phyloP scores from a whole-genome alignment of 371 early-diverging fungal species.

The Syncephalastrum sp. region DNA sequence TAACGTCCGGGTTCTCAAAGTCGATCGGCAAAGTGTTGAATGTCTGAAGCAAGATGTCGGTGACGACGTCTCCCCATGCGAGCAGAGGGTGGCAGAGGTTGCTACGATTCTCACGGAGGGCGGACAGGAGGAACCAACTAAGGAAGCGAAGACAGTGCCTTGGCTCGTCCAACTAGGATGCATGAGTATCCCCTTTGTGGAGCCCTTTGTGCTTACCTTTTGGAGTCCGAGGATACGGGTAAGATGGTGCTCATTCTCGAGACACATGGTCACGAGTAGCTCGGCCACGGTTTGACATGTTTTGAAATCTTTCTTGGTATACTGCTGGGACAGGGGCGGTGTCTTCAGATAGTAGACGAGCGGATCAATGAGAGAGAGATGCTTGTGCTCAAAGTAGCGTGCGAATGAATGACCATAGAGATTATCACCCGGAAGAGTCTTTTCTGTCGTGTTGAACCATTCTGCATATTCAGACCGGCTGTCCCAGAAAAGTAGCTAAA shows the following conservation, averaged over 20 bases:
- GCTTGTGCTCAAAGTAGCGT: slow-evolving; percentile 35
- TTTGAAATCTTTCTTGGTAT: slow-evolving; percentile 52
- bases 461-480: slow-evolving; percentile 21
- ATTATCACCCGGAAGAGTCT: slow-evolving; percentile 18
- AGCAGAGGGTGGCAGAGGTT: slow-evolving; percentile 26
- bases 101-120: slow-evolving; percentile 21
- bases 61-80: slow-evolving; percentile 35
- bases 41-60: slow-evolving; percentile 38
- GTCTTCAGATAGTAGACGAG: slow-evolving; percentile 35
- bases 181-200: background rate
- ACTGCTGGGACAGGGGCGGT: slow-evolving; percentile 34
- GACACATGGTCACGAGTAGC: slow-evolving; percentile 35
- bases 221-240: slow-evolving; percentile 29
- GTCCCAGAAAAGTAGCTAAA: slow-evolving; percentile 44
- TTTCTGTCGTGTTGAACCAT: slow-evolving; percentile 43
- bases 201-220: slow-evolving; percentile 26
- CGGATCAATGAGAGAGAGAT: slow-evolving; percentile 27
- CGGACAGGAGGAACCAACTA: slow-evolving; percentile 45
- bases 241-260: slow-evolving; percentile 27
- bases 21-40: slow-evolving; percentile 42
- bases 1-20: slow-evolving; percentile 34
- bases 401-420: background rate
- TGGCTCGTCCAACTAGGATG: slow-evolving; percentile 38
- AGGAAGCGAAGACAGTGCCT: slow-evolving; percentile 45
- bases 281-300: slow-evolving; percentile 35